Evolutionary conservation across 2,329 filamentous ascomycete species (phyloP).

Genomic region (Didymella pomorum): DNA sequence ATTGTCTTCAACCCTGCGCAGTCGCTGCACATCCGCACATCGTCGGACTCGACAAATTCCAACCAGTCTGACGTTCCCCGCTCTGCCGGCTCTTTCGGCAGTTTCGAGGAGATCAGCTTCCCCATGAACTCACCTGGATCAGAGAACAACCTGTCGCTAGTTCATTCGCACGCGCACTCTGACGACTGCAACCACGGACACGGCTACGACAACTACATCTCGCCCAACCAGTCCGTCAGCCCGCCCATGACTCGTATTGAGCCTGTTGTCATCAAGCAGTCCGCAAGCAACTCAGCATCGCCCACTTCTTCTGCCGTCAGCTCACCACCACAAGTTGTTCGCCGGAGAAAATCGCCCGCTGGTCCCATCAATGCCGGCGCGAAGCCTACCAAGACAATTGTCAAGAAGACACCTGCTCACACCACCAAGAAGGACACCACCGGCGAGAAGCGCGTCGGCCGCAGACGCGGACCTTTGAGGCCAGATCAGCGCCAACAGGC

Average conservation of each 20-base stretch:
- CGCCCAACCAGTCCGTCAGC: conserved; percentile 64
- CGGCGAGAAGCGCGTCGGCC: conserved; percentile 90
- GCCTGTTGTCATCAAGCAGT: conserved; percentile 73
- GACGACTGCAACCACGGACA: conserved; percentile 41
- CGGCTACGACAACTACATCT: conserved; percentile 51
- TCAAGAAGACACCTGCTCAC: conserved; percentile 73
- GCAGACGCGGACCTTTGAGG: conserved; percentile 85
- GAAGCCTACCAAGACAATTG: conserved; percentile 84
- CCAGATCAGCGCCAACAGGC: conserved; percentile 96
- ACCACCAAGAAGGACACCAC: conserved; percentile 77
- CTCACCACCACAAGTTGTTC: conserved; percentile 64
- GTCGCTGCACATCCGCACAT: conserved; percentile 84
- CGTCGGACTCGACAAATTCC: conserved; percentile 87
- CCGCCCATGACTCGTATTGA: conserved; percentile 72
- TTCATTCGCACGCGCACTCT: conserved; percentile 36
- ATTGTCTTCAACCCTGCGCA: conserved; percentile 93
- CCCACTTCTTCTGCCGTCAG: conserved; percentile 61
- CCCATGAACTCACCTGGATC: conserved; percentile 84
- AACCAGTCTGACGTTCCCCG: conserved; percentile 69
- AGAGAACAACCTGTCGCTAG: conserved; percentile 57
- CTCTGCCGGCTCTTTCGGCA: conserved; percentile 75
- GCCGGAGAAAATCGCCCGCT: conserved; percentile 73
- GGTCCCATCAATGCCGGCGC: conserved; percentile 50
- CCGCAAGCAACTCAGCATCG: conserved; percentile 65
- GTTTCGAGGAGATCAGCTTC: conserved; percentile 77